Percentiles rank a stretch among this genome's conserved stretches.
These are phyloP conservation scores for Malassezia globosa DNA, from an alignment of 1,284 basidiomycete species.

Conservation along the genomic window DNA sequence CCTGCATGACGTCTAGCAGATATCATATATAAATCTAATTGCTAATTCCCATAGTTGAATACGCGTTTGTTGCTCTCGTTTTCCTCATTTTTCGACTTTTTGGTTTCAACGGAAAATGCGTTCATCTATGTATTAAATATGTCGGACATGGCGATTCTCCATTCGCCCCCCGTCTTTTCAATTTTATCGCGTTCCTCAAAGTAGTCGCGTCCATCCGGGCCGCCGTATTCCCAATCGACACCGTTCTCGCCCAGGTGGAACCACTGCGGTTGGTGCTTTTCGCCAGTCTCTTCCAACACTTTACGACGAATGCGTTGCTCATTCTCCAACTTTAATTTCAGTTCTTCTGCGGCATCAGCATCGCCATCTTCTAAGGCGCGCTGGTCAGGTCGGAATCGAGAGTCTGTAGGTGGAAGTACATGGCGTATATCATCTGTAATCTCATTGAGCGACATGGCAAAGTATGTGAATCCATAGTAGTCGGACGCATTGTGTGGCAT, in stretches of 20 bases:
- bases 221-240: constrained; percentile 36
- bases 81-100: no score
- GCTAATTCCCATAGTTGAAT: no score
- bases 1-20: no score
- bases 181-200: constrained; percentile 14
- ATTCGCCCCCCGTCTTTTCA: neutral
- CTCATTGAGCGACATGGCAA: constrained; percentile 45
- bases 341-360: constrained; percentile 61
- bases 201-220: constrained; percentile 26
- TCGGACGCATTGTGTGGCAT: constrained; percentile 35
- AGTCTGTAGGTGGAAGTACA: constrained; percentile 69
- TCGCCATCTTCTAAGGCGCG: constrained; percentile 72
- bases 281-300: constrained; percentile 46
- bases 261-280: constrained; percentile 27
- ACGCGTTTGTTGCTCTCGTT: no score
- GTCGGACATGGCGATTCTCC: neutral
- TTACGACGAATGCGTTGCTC: constrained; percentile 48
- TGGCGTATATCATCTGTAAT: constrained; percentile 54
- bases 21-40: no score
- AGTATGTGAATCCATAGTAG: constrained; percentile 46
- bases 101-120: no score
- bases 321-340: constrained; percentile 65
- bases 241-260: constrained; percentile 25
- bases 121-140: no score
- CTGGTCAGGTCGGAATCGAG: constrained; percentile 72